phyloP scores from a whole-genome alignment of 129 eudicot genomes.

The Daucus carota region DH1_v3.0 NC_030388.2:2995501-2996000 shows the following conservation, averaged over 20 bases:
- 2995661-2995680: constrained; percentile 63
- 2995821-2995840: constrained; percentile 15
- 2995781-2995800: constrained; percentile 47
- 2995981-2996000: constrained; percentile 68
- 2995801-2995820: constrained; percentile 26
- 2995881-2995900: constrained; percentile 19
- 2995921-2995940: constrained; percentile 64
- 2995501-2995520: constrained; percentile 26
- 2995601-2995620: constrained; percentile 65
- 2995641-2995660: constrained; percentile 27
- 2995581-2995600: constrained; percentile 69
- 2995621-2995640: constrained; percentile 35
- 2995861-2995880: constrained; percentile 60
- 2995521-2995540: constrained; percentile 46
- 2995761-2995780: constrained; percentile 64
- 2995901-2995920: constrained; percentile 64
- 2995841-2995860: constrained; percentile 37
- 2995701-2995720: constrained; percentile 56
- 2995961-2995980: constrained; percentile 57
- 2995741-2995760: neutral
- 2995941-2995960: constrained; percentile 68
- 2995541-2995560: constrained; percentile 58
- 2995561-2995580: constrained; percentile 57
- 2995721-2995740: constrained; percentile 37
- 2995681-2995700: constrained; percentile 75